Conservation (phyloP, 441 rosid species). For the Croton laevigatus region DNA sequence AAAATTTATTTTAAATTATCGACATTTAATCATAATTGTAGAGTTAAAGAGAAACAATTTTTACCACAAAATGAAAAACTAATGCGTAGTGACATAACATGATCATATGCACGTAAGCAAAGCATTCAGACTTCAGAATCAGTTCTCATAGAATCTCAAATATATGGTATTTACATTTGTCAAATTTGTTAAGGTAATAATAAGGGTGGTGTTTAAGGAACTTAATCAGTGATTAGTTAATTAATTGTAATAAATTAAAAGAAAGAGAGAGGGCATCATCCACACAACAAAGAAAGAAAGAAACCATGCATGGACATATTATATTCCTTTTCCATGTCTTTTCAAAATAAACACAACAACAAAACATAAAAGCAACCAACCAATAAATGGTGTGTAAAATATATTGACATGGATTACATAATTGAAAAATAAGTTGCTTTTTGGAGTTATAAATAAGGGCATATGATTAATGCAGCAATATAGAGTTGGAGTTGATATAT, state of each 20-base stretch:
- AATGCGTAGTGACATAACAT: no score
- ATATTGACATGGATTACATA: slow-evolving; percentile 10
- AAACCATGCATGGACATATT: neutral
- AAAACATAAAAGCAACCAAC: neutral
- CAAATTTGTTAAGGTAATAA: no score
- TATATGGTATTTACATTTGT: no score
- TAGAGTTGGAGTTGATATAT: no score
- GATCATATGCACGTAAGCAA: neutral
- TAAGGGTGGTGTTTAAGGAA: no score
- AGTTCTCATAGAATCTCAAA: no score
- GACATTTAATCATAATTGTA: no score
- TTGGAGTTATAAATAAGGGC: slow-evolving; percentile 11
- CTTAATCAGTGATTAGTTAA: neutral
- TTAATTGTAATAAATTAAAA: neutral
- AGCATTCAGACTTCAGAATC: neutral
- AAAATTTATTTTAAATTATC: no score
- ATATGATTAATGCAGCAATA: no score
- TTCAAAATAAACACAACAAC: neutral
- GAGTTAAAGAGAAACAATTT: no score
- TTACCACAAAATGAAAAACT: no score
- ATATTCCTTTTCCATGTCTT: neutral
- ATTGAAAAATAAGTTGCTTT: neutral
- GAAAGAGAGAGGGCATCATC: no score
- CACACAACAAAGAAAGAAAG: neutral
- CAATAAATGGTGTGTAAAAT: slow-evolving; percentile 9